These are phyloP conservation scores for Colletotrichum sp. DNA, from an alignment of 2,329 filamentous ascomycete genomes.

Conservation along the genomic window DNA sequence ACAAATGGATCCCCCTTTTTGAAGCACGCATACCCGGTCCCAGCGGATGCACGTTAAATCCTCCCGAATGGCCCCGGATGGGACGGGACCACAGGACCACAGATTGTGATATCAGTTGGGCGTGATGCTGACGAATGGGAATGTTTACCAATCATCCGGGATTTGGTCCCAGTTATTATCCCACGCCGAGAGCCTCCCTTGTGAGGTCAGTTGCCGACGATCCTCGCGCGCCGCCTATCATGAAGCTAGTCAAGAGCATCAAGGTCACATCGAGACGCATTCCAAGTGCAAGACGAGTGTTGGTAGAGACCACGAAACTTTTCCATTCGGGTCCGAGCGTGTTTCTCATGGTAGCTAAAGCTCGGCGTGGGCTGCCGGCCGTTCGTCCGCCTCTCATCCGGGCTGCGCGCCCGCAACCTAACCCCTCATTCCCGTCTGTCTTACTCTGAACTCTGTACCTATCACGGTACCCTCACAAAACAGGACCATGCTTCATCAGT, in stretches of 20 bases:
- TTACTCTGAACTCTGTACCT: constrained; percentile 1
- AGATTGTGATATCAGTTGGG: not conserved
- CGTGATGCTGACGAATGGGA: not conserved
- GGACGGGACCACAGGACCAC: not conserved
- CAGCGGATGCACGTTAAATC: not conserved
- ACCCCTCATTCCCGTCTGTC: not conserved
- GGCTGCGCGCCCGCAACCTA: not conserved
- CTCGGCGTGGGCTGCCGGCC: not conserved
- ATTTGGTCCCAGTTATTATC: not conserved
- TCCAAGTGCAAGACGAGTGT: not conserved
- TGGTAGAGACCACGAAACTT: not conserved
- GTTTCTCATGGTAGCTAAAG: constrained; percentile 9
- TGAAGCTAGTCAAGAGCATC: not conserved
- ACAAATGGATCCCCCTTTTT: not conserved
- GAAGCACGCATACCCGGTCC: not conserved
- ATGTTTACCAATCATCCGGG: not conserved
- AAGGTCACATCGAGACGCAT: not conserved
- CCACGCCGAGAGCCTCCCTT: not conserved
- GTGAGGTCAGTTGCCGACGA: not conserved
- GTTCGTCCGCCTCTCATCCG: constrained; percentile 1
- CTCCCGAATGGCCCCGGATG: not conserved
- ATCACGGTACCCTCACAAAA: not conserved
- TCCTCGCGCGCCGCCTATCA: not conserved
- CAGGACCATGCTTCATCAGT: not conserved
- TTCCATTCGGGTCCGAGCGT: constrained; percentile 3